Evolutionary conservation across 345 rosid genomes (phyloP), one percentile per base, ranked within the genome.

Genomic region (Lumnitzera littorea): DNA sequence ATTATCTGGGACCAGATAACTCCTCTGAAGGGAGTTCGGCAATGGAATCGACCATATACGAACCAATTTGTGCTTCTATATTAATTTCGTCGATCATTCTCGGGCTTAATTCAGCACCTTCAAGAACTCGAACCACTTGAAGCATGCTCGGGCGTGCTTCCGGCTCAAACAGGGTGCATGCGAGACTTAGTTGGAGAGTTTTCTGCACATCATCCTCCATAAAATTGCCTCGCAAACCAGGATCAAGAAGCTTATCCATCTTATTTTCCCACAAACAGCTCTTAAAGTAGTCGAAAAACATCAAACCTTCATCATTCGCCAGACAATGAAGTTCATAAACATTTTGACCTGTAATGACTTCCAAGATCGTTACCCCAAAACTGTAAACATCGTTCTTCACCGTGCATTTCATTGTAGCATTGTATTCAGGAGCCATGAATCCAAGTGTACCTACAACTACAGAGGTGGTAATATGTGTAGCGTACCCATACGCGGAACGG

Each of bases 241-340:
- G 27, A 4, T 60, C 53, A 14, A 49, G 5, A 12, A 23, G 4
- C 41, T 2, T 60, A 24, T 24, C 52, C 63, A 60, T 1, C 23
- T 9, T 11, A 24, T 60, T 24, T 0, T 25, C 0, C 15, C 9
- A 24, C 0, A 49, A 0, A 3, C 25, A 53, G 29, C 41, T 9
- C 0, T 0, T 11, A 10, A 24, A 24, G 50, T 11, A 23, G 7
- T 60, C 0, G 15, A 0, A 15, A 25, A 2, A 20, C 0, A 0
- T 0, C 12, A 9, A 14, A 0, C 0, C 1, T 0, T 24, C 57
- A 11, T 0, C 62, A 15, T 0, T 1, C 13, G 24, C 57, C 43
- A 24, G 14, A 12, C 51, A 7, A 24, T 16, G 0, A 5, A 2
- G 9, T 16, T 58, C 0, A 2, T 0, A 1, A 15, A 0, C 0